These are phyloP conservation scores for Flagelloscypha sp. DNA, from an alignment of 768 basidiomycete genomes.

Conservation along the genomic window DNA sequence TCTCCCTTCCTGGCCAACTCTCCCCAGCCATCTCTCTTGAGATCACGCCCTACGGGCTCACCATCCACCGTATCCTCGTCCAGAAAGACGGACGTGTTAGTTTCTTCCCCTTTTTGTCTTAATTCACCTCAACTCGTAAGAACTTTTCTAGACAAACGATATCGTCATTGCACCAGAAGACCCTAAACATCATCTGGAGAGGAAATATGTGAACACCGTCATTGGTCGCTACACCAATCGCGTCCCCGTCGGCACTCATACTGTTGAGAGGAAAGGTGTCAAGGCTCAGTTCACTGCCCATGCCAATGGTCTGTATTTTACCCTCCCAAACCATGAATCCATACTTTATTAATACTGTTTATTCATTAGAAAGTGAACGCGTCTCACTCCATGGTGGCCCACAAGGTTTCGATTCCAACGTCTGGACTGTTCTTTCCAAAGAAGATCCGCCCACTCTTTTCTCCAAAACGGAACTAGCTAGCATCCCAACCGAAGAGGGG, in stretches of 20 bases:
- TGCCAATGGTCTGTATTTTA: constrained; percentile 31
- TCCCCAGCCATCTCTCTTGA: constrained; percentile 23
- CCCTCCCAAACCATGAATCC: neutral
- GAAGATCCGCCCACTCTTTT: constrained; percentile 43
- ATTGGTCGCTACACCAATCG: constrained; percentile 70
- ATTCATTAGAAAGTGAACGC: constrained; percentile 31
- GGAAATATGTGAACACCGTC: constrained; percentile 68
- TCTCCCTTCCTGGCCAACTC: too few species aligned
- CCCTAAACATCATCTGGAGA: constrained; percentile 45
- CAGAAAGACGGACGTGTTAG: constrained; percentile 56
- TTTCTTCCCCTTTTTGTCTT: constrained; percentile 1
- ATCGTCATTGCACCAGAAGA: constrained; percentile 67
- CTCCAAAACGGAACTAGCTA: constrained; percentile 40
- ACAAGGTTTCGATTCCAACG: constrained; percentile 49
- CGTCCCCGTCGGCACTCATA: constrained; percentile 50
- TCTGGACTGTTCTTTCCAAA: constrained; percentile 41
- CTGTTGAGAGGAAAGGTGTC: constrained; percentile 45
- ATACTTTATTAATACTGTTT: constrained; percentile 1
- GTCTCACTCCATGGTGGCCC: constrained; percentile 73
- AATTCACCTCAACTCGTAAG: neutral
- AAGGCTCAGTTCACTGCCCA: constrained; percentile 37
- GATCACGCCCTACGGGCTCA: constrained; percentile 62
- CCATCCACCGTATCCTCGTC: constrained; percentile 59
- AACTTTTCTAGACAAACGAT: constrained; percentile 53
- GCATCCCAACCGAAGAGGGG: constrained; percentile 28